Base-by-base conservation (phyloP, 2,329 filamentous ascomycete species). In the Trichoderma sp. region DNA sequence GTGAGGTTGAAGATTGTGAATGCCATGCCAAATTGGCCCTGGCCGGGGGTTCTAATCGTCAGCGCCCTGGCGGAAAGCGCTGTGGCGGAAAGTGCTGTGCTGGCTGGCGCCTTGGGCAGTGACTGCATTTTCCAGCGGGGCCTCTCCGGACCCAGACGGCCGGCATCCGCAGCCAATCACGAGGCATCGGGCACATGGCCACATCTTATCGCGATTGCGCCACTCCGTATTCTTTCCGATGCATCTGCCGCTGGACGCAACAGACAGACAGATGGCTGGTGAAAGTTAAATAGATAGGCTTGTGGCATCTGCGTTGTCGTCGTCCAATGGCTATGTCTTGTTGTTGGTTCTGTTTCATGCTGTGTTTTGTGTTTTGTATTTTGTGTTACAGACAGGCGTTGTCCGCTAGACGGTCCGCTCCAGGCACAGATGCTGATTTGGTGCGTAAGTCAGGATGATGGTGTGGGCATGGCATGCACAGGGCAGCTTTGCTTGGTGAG, bases 111-210 rank as follows among this genome's bases (percentile, higher is more conserved):
- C 35, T 35, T 34, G 15, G 37, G 15, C n/a, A 29, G 50, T 39
- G 45, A 58, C 61, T 54, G 61, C 61, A 65, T 35, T 65, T 57
- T 45, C 53, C 45, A 66, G 67, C 63, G 67, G 67, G 54, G 29
- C 25, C 29, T 17, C 61, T 61, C 67, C 45, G 67, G 61, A 65
- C 27, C 52, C 66, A 42, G 27, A 37, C 50, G 48, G 66, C 66
- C 50, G 59, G 48, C 52, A 58, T 10, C 50, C 52, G 60, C 66
- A 64, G 60, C 66, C 58, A 68, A 68, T 68, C 66, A 64, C 29
- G n/a, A 22, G 13, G 34, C 25, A 3, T 35, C 52, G 22, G 17
- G 50, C 63, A 19, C 52, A 45, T 32, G 63, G 52, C 19, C 35
- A 48, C 19, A 27, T 61, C 42, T 17, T 32, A 61, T 52, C 42